A percentile compares a stretch with the other conserved stretches of the same genome.
Evolutionary conservation across 2,329 filamentous ascomycete species (phyloP).

Genomic region (Plectosphaerella cucumerina): DNA sequence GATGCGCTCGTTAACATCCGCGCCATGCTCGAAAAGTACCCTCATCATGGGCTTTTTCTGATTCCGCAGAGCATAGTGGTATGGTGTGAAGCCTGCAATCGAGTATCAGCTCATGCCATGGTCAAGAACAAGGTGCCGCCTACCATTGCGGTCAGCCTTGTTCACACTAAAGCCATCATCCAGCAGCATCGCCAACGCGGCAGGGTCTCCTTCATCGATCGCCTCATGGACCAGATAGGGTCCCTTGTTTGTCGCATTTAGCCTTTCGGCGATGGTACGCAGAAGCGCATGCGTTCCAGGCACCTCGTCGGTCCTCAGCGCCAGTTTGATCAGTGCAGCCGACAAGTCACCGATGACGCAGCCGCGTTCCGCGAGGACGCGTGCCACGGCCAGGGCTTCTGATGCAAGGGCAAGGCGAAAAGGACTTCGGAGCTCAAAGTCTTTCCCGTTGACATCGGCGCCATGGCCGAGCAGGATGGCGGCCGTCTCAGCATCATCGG

Average conservation of each 20-base stretch:
- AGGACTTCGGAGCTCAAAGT: constrained; percentile 1
- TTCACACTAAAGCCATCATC: neutral
- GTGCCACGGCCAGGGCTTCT: neutral
- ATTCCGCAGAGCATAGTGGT: neutral
- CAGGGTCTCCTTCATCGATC: neutral
- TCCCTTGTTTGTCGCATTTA: neutral
- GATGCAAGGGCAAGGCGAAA: neutral
- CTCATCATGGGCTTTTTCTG: neutral
- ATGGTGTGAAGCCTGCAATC: neutral
- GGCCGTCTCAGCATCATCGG: neutral
- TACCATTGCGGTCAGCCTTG: neutral
- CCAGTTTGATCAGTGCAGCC: neutral
- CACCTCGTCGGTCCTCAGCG: neutral
- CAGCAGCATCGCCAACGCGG: neutral
- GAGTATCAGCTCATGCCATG: neutral
- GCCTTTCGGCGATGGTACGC: neutral
- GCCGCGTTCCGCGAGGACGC: neutral
- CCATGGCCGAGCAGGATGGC: neutral
- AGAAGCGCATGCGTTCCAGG: neutral
- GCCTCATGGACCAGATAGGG: neutral
- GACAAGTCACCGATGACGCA: neutral
- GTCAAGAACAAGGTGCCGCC: neutral
- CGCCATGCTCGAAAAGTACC: neutral
- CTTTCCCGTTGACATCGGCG: constrained; percentile 2
- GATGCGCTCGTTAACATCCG: constrained; percentile 2